Percentiles rank a stretch among this genome's conserved stretches.
Evolutionary conservation across 352 stramenopile genomes (phyloP).

Genomic region (Globisporangium middletonii): DNA sequence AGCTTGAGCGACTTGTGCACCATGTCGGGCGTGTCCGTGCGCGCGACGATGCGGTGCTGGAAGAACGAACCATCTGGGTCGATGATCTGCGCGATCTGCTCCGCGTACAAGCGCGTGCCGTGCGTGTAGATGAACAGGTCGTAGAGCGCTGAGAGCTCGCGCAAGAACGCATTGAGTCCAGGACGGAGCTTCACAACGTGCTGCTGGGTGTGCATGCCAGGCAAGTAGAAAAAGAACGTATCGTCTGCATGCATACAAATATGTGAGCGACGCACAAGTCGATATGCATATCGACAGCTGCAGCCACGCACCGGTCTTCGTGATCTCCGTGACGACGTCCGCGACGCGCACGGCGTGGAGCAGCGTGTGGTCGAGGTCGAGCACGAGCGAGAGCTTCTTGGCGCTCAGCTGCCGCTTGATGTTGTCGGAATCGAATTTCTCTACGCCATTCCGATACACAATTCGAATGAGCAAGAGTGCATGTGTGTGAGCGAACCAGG

Average conservation of each 20-base stretch:
- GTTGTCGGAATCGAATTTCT: slow-evolving; percentile 84
- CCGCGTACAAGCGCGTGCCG: slow-evolving; percentile 91
- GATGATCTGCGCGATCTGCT: slow-evolving; percentile 92
- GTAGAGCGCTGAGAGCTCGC: slow-evolving; percentile 75
- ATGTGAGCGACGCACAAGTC: neutral
- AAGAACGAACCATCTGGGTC: slow-evolving; percentile 78
- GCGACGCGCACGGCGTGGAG: slow-evolving; percentile 88
- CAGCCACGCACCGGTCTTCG: slow-evolving; percentile 34
- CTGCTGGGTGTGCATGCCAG: slow-evolving; percentile 52
- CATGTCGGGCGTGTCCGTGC: slow-evolving; percentile 84
- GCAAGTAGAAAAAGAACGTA: slow-evolving; percentile 74
- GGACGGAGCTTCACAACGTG: slow-evolving; percentile 94
- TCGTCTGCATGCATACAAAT: slow-evolving; percentile 41
- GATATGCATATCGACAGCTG: neutral
- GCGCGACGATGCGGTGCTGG: slow-evolving; percentile 81
- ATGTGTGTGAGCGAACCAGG: neutral
- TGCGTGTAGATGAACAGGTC: slow-evolving; percentile 96
- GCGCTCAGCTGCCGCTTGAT: slow-evolving; percentile 79
- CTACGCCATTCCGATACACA: slow-evolving; percentile 25
- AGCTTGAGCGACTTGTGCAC: slow-evolving; percentile 84
- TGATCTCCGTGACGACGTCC: slow-evolving; percentile 59
- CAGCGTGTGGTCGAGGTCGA: slow-evolving; percentile 97
- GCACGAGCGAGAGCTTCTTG: slow-evolving; percentile 92
- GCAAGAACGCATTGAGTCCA: slow-evolving; percentile 86
- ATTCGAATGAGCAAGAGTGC: neutral